A percentile compares a stretch with the other conserved stretches of the same genome.
Conservation (phyloP, 257 asterid species). For the Gentiana dahurica region DNA sequence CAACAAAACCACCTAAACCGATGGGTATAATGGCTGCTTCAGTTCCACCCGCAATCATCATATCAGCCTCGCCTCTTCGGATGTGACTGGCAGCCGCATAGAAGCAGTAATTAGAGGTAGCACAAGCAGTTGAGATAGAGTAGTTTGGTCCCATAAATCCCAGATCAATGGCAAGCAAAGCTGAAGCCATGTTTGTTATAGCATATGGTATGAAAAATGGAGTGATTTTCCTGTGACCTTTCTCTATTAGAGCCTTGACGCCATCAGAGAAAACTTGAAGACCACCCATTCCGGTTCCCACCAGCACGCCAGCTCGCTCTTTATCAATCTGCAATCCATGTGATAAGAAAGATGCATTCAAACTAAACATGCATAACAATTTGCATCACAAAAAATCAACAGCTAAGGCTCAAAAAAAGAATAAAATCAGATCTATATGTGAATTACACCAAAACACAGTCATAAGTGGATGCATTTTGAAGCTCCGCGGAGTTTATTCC, state of each 20-base stretch:
- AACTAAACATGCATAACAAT: not conserved
- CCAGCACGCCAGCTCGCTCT: constrained; percentile 77
- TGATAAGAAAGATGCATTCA: constrained; percentile 8
- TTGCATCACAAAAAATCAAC: too few species aligned
- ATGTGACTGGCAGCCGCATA: constrained; percentile 95
- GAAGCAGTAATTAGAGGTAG: constrained; percentile 90
- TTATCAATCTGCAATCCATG: constrained; percentile 55
- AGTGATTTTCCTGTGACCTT: constrained; percentile 69
- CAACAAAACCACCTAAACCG: constrained; percentile 94
- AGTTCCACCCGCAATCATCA: constrained; percentile 89
- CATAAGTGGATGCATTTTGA: too few species aligned
- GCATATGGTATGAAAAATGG: constrained; percentile 93
- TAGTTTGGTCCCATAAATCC: constrained; percentile 95
- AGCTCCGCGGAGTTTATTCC: too few species aligned
- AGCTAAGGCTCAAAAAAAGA: too few species aligned
- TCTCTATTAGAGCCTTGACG: constrained; percentile 74
- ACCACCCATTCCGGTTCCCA: constrained; percentile 98
- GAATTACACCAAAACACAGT: too few species aligned
- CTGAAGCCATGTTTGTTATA: constrained; percentile 92
- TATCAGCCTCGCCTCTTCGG: constrained; percentile 93
- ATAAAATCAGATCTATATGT: too few species aligned
- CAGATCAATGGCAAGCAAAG: constrained; percentile 84
- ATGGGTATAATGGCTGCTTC: constrained; percentile 93
- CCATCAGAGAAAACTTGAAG: constrained; percentile 80
- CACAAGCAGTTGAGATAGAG: constrained; percentile 94